A percentile compares a stretch with the other conserved stretches of the same genome.
These are phyloP conservation scores for Trametes meyenii DNA, from an alignment of 768 basidiomycete species.

Conservation along the genomic window DNA sequence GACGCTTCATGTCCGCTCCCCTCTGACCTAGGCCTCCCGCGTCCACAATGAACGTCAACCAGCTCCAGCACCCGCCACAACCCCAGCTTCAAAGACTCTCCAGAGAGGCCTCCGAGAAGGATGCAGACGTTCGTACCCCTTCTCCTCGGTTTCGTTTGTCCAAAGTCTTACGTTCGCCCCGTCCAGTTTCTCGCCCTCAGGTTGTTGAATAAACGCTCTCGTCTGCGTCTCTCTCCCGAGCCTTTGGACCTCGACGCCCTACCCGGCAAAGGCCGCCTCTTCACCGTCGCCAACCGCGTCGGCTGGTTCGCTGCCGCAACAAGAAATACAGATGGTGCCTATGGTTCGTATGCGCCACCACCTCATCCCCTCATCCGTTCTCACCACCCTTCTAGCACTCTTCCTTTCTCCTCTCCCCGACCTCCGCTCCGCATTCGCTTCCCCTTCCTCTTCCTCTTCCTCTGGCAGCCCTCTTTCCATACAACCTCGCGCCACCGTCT, in stretches of 20 bases:
- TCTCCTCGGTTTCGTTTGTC: background rate
- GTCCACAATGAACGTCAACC: slow-evolving; percentile 28
- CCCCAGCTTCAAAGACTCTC: slow-evolving; percentile 25
- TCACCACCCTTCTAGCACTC: slow-evolving; percentile 46
- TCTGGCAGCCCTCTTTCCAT: slow-evolving; percentile 45
- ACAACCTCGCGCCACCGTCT: slow-evolving; percentile 53
- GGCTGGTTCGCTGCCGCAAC: slow-evolving; percentile 74
- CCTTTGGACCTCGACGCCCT: slow-evolving; percentile 46
- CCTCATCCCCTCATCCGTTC: background rate
- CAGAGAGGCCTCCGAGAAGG: slow-evolving; percentile 32
- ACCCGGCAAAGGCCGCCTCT: slow-evolving; percentile 51
- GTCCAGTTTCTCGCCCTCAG: slow-evolving; percentile 33
- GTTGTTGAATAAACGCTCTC: slow-evolving; percentile 60
- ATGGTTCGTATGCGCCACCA: slow-evolving; percentile 38
- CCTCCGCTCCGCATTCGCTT: slow-evolving; percentile 55
- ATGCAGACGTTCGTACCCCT: slow-evolving; percentile 31
- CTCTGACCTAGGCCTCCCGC: background rate
- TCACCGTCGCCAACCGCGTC: slow-evolving; percentile 59
- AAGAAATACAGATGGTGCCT: slow-evolving; percentile 36
- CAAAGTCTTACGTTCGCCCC: background rate
- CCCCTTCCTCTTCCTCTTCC: slow-evolving; percentile 43
- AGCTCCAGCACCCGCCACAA: slow-evolving; percentile 26
- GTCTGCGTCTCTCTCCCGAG: slow-evolving; percentile 61
- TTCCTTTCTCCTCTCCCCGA: slow-evolving; percentile 62
- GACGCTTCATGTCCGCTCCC: background rate